Conservation (phyloP, 139 green algal genomes). For the Chlorokybus atmophyticus region DNA sequence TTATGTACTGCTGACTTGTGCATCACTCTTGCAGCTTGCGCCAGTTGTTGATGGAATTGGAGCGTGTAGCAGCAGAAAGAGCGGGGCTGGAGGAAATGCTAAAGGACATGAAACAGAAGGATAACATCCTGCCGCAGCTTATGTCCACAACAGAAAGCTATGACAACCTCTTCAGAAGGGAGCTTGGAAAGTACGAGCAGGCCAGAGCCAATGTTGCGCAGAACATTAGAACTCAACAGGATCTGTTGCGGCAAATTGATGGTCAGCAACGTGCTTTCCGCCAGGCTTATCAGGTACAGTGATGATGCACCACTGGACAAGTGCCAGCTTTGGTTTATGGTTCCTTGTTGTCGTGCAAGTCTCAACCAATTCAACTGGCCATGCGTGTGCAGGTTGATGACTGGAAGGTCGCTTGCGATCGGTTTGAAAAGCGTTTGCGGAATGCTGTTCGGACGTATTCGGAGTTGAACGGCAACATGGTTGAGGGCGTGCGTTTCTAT, state of each 20-base stretch:
- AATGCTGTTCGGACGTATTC: not conserved
- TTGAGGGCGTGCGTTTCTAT: constrained; percentile 1
- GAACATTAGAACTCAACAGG: constrained; percentile 16
- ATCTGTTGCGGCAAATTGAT: constrained; percentile 17
- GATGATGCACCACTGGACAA: too few species aligned
- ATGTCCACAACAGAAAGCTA: constrained; percentile 40
- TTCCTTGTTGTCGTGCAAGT: too few species aligned
- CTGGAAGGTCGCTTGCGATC: not conserved
- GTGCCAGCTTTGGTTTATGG: too few species aligned
- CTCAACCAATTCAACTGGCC: too few species aligned
- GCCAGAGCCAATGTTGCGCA: constrained; percentile 32
- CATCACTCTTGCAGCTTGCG: too few species aligned
- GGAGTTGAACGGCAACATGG: not conserved
- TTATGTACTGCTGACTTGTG: too few species aligned
- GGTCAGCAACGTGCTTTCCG: constrained; percentile 4
- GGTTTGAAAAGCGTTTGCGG: not conserved
- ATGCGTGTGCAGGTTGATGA: not conserved
- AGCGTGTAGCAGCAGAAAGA: constrained; percentile 35
- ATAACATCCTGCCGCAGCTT: constrained; percentile 81
- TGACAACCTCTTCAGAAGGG: constrained; percentile 53
- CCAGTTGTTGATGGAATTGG: constrained; percentile 17
- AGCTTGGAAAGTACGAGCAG: constrained; percentile 76
- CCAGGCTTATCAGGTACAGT: too few species aligned
- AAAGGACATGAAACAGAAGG: constrained; percentile 61
- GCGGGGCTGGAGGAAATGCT: constrained; percentile 73